Evolutionary conservation across 2,329 filamentous ascomycete genomes (phyloP).

Genomic region (Fusarium sacchari): DNA sequence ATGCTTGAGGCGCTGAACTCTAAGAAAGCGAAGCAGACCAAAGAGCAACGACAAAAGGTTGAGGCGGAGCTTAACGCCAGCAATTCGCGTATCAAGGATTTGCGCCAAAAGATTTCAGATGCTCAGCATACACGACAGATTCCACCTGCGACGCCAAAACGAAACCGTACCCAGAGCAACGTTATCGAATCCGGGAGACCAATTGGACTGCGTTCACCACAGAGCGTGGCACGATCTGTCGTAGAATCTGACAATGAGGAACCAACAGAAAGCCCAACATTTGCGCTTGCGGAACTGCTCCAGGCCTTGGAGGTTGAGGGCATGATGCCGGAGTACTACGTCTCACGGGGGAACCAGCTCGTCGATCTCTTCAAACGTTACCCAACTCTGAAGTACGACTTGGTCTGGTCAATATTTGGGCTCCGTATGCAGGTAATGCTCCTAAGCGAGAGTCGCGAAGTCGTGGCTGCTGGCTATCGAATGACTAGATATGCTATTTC

Average conservation of each 20-base stretch:
- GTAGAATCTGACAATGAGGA: conserved; percentile 73
- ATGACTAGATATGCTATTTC: conserved; percentile 95
- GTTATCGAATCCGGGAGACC: conserved; percentile 56
- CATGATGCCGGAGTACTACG: conserved; percentile 93
- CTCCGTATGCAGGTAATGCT: conserved; percentile 95
- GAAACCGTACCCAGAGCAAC: conserved; percentile 60
- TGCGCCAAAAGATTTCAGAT: conserved; percentile 69
- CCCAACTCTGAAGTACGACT: conserved; percentile 92
- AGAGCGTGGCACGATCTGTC: conserved; percentile 64
- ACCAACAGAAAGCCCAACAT: conserved; percentile 86
- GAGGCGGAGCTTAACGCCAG: conserved; percentile 92
- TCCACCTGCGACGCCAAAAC: conserved; percentile 62
- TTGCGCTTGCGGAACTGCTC: conserved; percentile 87
- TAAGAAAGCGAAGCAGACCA: conserved; percentile 96
- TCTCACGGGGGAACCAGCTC: conserved; percentile 88
- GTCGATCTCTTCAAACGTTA: conserved; percentile 97
- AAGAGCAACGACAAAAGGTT: conserved; percentile 80
- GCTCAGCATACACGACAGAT: conserved; percentile 61
- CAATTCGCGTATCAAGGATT: conserved; percentile 74
- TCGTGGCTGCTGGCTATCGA: conserved; percentile 92
- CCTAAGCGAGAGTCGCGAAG: conserved; percentile 92
- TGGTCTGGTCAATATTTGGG: conserved; percentile 96
- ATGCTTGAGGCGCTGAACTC: conserved; percentile 93
- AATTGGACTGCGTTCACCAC: conserved; percentile 65
- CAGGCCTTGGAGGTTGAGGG: conserved; percentile 89